Base-by-base conservation (phyloP, 106 monocot species). In the Narthecium ossifragum region DNA sequence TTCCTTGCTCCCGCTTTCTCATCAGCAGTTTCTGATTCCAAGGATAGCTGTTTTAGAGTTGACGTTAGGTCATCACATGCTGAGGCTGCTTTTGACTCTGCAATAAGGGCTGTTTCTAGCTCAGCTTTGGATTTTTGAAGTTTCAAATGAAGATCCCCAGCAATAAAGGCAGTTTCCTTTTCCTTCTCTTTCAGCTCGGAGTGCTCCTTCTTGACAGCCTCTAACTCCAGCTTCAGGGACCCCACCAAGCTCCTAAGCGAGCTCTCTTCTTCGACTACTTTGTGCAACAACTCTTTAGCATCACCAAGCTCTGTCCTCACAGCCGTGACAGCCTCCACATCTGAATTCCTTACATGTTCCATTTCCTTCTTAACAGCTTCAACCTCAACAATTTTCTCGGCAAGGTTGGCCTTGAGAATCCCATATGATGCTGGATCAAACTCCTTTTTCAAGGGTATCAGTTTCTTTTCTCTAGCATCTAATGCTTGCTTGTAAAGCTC, bases 221-320 rank as follows among this genome's bases (percentile, higher is more conserved):
- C 51, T 23, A 51, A 24, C 23, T 51, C 51, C 10, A 51, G 51
- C 8, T 51, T 51, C 26, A 51, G 51, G 26, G 51, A 51, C 23
- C 25, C 51, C 0, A 25, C 22, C 12, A 51, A 27, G 12, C 23
- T 51, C 23, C 51, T 5, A 0, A 51, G 51, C 7, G 51, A 51
- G 20, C 17, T 2, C 51, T 51, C 51, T 12, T 51, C 51, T 51
- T 77, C 71, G 31, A 64, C 66, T 13, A 67, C 53, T 31, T 77
- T 77, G 61, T 77, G 71, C 51, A 71, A 33, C 11, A 77, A 60
- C n/a, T 29, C 67, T 39, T 70, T 71, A 10, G 66, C 71, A 50
- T 47, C 71, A 67, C 71, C 66, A 28, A 71, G 59, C 54, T 71
- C 77, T 5, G 23, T 53, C 6, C 71, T 61, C 10, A 70, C 70